Conservation (phyloP, 1,284 basidiomycete genomes). For the Pseudozyma hubeiensis region DNA sequence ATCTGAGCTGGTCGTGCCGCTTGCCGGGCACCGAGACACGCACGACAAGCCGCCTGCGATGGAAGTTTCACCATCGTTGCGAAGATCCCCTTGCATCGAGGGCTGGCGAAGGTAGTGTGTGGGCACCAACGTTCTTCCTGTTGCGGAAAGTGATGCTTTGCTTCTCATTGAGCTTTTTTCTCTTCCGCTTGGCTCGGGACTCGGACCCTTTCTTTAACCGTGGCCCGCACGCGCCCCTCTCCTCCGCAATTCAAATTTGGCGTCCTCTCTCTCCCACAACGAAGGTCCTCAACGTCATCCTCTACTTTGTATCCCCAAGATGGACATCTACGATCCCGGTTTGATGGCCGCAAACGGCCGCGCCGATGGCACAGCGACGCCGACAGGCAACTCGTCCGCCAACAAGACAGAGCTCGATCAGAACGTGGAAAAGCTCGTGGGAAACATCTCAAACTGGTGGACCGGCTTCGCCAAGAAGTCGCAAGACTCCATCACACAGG, state of each 20-base stretch:
- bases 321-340: slow-evolving; percentile 53
- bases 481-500: slow-evolving; percentile 47
- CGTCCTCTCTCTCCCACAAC: not conserved
- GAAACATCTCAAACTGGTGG: slow-evolving; percentile 65
- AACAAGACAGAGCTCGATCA: slow-evolving; percentile 55
- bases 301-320: not conserved
- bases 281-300: not conserved
- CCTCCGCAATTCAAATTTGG: not conserved
- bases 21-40: slow-evolving; percentile 22
- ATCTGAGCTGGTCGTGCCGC: slow-evolving; percentile 37
- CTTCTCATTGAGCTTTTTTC: not conserved
- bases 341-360: slow-evolving; percentile 19
- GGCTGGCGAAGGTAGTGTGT: no score
- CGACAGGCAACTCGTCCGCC: slow-evolving; percentile 5
- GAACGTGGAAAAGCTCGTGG: slow-evolving; percentile 60
- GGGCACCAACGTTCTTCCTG: not conserved
- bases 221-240: slow-evolving; percentile 18
- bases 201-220: slow-evolving; percentile 10
- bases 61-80: slow-evolving; percentile 22
- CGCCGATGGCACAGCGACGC: slow-evolving; percentile 19
- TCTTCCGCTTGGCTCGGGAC: slow-evolving; percentile 14
- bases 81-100: no score
- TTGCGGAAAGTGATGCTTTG: not conserved
- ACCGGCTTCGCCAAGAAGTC: slow-evolving; percentile 61
- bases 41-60: slow-evolving; percentile 31